These are phyloP conservation scores for Peronosclerospora sorghi DNA, from an alignment of 352 stramenopile genomes.

Conservation along the genomic window DNA sequence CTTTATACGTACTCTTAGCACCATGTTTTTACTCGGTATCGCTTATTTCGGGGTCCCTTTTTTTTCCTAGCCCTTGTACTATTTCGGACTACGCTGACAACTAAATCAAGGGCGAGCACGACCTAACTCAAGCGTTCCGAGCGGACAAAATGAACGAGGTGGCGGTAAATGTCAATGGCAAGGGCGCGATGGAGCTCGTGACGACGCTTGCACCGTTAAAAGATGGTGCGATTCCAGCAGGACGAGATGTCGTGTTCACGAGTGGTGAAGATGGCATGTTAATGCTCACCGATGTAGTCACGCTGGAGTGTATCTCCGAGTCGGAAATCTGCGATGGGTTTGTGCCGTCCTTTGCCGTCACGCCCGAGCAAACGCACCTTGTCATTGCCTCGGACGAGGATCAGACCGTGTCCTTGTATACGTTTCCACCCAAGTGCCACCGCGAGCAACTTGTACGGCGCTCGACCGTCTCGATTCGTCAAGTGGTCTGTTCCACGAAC, in stretches of 20 bases:
- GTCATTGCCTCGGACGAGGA: constrained; percentile 64
- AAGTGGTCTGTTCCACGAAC: constrained; percentile 46
- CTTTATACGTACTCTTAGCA: neutral
- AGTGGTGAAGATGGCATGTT: constrained; percentile 75
- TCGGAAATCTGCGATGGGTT: constrained; percentile 44
- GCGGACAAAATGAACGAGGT: constrained; percentile 76
- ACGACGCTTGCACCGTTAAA: constrained; percentile 22
- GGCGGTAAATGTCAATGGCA: constrained; percentile 56
- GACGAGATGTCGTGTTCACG: constrained; percentile 55
- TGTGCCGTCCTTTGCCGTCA: constrained; percentile 59
- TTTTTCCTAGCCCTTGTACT: too few relatives aligned
- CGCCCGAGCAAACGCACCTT: constrained; percentile 51
- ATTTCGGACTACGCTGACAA: too few relatives aligned
- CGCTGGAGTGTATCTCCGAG: constrained; percentile 37
- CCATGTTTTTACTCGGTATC: neutral
- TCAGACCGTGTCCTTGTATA: constrained; percentile 57
- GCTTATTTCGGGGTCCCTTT: neutral
- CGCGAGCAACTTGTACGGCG: constrained; percentile 52
- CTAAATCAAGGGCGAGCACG: too few relatives aligned
- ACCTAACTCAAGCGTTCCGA: too few relatives aligned
- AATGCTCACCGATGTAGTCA: constrained; percentile 54
- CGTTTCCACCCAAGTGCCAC: constrained; percentile 36
- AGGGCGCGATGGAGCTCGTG: constrained; percentile 52
- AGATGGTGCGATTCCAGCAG: constrained; percentile 16
- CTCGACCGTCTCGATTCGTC: constrained; percentile 61